phyloP scores from a whole-genome alignment of 2,329 filamentous ascomycete genomes.

The Zymoseptoria ardabiliae region DNA sequence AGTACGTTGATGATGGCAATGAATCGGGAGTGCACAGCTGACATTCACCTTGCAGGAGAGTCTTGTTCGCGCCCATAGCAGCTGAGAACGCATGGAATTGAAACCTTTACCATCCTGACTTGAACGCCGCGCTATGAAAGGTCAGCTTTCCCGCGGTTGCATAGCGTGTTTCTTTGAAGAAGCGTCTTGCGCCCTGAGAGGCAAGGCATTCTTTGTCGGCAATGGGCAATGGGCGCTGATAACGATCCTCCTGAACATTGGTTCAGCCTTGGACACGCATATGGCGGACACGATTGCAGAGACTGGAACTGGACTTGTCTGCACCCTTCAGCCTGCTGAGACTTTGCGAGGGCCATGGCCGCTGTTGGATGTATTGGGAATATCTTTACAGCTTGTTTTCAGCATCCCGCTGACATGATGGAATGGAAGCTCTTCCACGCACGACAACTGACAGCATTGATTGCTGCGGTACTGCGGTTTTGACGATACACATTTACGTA shows the following conservation, averaged over 20 bases:
- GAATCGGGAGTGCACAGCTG: constrained; percentile 1
- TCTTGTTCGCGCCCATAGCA: constrained; percentile 24
- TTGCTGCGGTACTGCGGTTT: not conserved
- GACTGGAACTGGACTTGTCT: too few species aligned
- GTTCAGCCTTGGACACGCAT: not conserved
- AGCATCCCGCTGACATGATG: not conserved
- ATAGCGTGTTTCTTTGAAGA: not conserved
- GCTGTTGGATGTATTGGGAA: not conserved
- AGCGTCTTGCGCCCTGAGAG: not conserved
- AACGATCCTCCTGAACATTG: not conserved
- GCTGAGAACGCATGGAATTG: constrained; percentile 10
- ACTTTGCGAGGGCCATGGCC: not conserved
- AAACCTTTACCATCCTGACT: not conserved
- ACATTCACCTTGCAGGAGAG: constrained; percentile 17
- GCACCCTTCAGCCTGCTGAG: too few species aligned
- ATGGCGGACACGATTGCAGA: not conserved
- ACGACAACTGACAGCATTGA: not conserved
- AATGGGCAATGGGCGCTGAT: not conserved
- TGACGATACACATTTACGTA: not conserved
- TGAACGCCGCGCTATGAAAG: too few species aligned
- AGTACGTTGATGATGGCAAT: constrained; percentile 35
- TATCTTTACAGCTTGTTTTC: not conserved
- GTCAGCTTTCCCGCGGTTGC: not conserved
- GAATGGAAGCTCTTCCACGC: not conserved
- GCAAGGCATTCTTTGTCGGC: not conserved